Conservation (phyloP, 176 grass and related monocot species). For the Zizania latifolia region DNA sequence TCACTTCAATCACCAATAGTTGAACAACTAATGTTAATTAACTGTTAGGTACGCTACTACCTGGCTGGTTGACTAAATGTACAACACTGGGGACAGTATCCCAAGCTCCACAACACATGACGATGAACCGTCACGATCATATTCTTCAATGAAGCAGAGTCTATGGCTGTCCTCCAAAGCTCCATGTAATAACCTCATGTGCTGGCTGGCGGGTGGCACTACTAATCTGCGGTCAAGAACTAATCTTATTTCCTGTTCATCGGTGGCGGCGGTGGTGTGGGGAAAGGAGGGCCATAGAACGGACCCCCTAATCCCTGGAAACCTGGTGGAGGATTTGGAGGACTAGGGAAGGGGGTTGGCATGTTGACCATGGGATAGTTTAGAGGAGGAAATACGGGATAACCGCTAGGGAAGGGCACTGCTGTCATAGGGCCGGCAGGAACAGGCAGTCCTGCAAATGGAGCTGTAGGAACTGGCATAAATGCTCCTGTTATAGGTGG, state of each 20-base stretch:
- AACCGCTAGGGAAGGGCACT: conserved; percentile 28
- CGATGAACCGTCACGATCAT: conserved; percentile 13
- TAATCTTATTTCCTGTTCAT: conserved; percentile 28
- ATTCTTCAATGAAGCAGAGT: conserved; percentile 13
- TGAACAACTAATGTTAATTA: conserved; percentile 24
- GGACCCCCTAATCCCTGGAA: conserved; percentile 31
- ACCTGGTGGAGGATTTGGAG: conserved; percentile 22
- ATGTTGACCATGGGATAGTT: conserved; percentile 37
- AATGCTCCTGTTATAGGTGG: conserved; percentile 16
- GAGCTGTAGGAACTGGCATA: conserved; percentile 30
- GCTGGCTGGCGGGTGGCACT: conserved; percentile 3
- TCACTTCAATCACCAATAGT: neutral
- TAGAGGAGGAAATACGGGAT: conserved; percentile 23
- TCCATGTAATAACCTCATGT: neutral
- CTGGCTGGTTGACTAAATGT: conserved; percentile 30
- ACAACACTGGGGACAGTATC: conserved; percentile 30
- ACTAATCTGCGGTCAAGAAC: conserved; percentile 4
- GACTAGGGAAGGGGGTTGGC: conserved; percentile 7
- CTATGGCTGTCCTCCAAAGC: neutral
- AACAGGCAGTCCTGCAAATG: conserved; percentile 27
- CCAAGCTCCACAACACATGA: conserved; percentile 3
- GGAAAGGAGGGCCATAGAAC: conserved; percentile 37
- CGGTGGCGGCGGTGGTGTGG: conserved; percentile 33
- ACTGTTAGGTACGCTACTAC: conserved; percentile 6
- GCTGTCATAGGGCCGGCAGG: conserved; percentile 23